Conservation (phyloP, 1,139 yeast species). For the Suhomyces maxii region DNA sequence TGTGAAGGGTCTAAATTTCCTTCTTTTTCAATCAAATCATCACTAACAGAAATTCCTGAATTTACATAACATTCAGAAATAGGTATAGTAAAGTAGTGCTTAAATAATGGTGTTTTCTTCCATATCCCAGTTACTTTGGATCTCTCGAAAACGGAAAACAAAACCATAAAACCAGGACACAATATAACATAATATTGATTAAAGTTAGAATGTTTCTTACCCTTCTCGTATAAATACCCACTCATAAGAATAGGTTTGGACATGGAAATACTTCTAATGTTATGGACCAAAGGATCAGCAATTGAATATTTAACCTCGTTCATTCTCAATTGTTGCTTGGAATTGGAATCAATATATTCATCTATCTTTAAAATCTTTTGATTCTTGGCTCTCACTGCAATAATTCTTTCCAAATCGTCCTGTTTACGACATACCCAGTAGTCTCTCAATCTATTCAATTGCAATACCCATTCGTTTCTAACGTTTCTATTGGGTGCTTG, state of each 20-base stretch:
- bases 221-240: constrained; percentile 69
- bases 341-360: constrained; percentile 59
- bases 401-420: constrained; percentile 42
- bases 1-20: constrained; percentile 43
- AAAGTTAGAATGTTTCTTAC: constrained; percentile 68
- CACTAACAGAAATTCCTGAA: constrained; percentile 62
- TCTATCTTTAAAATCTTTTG: constrained; percentile 47
- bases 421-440: constrained; percentile 61
- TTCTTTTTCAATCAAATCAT: constrained; percentile 55
- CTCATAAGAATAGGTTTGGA: constrained; percentile 58
- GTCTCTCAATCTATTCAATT: constrained; percentile 41
- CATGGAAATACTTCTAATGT: constrained; percentile 59
- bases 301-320: constrained; percentile 58
- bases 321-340: constrained; percentile 47
- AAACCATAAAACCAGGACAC: constrained; percentile 65
- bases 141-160: constrained; percentile 50
- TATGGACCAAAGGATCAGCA: constrained; percentile 54
- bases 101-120: constrained; percentile 43
- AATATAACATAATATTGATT: constrained; percentile 60
- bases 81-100: constrained; percentile 58
- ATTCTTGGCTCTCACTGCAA: constrained; percentile 47
- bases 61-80: constrained; percentile 70
- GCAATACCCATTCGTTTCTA: constrained; percentile 66
- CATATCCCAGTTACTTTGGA: constrained; percentile 48
- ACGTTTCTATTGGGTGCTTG: constrained; percentile 53